These are phyloP conservation scores for Thalassiosira livingstoniorum DNA, from an alignment of 352 stramenopile genomes.

Conservation along the genomic window DNA sequence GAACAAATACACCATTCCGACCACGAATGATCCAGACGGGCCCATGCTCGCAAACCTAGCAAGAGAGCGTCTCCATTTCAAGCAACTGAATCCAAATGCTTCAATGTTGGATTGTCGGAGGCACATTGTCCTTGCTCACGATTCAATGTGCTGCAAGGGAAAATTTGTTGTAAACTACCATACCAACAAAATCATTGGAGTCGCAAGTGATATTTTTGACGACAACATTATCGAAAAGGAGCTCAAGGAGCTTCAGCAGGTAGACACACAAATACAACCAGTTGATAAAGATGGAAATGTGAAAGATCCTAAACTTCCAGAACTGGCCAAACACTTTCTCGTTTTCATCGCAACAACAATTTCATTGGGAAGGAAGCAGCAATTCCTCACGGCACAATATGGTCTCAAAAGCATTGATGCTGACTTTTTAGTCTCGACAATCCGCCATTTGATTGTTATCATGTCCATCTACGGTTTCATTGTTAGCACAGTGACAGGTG, in stretches of 20 bases:
- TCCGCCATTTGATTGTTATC: neutral
- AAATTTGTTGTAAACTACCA: neutral
- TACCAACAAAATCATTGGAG: conserved; percentile 5
- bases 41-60: neutral
- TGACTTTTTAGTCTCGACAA: neutral
- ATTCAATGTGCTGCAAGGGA: neutral
- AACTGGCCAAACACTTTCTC: neutral
- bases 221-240: conserved; percentile 1
- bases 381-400: conserved; percentile 1
- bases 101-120: neutral
- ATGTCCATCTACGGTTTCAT: neutral
- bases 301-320: neutral
- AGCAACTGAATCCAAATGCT: neutral
- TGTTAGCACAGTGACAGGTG: neutral
- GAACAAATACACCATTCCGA: neutral
- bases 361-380: neutral
- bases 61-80: neutral
- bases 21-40: neutral
- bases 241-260: neutral
- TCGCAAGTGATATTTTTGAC: neutral
- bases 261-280: neutral
- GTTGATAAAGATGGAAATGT: neutral
- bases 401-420: neutral
- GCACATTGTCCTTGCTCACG: neutral
- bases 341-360: neutral